Base-by-base conservation (phyloP, 108 stramenopile species). In the Skeletonema grethae region DNA sequence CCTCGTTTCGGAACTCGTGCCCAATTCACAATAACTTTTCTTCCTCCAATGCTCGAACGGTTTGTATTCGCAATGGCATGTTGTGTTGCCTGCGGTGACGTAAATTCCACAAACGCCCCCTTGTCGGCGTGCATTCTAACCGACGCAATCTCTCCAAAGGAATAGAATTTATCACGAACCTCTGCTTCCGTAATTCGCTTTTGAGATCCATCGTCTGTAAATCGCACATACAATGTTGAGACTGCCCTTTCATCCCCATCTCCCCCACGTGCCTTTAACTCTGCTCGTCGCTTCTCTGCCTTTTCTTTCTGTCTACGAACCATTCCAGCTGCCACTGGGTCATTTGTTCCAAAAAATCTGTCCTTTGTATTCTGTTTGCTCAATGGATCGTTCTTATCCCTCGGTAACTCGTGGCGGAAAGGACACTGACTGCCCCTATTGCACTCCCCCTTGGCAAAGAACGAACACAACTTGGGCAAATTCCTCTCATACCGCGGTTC, bases 351-450 rank as follows among this genome's bases (percentile, higher is more conserved):
- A 65, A 90, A 97, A 72, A 97, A 98, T 20, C 97, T 75, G 75
- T 98, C 92, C 69, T 95, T 97, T 22, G 96, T 97, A 81, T 93
- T 94, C 84, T 98, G 96, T 61, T 97, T 93, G 57, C 86, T 83
- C 64, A 96, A 79, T 4, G 95, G 95, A 73, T 96, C 95, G 41
- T 94, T 93, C 62, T 88, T 87, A 85, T 97, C 96, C 53, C 87
- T 81, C 3, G 96, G 96, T 94, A 97, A 88, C 82, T 97, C 97
- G 77, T 98, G 97, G n/a, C 97, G 95, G 80, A 97, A 99, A 2
- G 98, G 98, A 83, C 98, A 99, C 20, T 80, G 82, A 29, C 87
- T 82, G 11, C 96, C 98, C 12, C 98, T 89, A 77, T 94, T 94
- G 72, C 98, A 99, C 84, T 96, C 95, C 16, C 98, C 98, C 67